Evolutionary conservation across 148 eudicot genomes (phyloP), one percentile per base, ranked within the genome.

Genomic region (Silene conica): DNA sequence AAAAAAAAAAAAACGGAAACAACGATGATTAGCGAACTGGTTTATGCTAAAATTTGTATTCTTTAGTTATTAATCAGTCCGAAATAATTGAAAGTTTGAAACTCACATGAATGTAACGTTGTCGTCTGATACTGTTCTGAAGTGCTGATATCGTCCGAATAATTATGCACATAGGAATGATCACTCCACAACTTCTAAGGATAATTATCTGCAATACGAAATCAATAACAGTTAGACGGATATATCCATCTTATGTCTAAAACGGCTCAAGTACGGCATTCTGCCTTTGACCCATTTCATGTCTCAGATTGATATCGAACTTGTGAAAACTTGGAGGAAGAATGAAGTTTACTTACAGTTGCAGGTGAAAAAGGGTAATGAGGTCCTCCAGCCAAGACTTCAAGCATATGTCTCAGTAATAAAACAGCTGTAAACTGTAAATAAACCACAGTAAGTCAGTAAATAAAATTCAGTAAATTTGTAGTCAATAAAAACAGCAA

Each of bases 91-190:
- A 22, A 74, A 55, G 19, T 71, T 14, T 1, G 13, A 22, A 74
- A 55, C 23, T 71, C 78, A 83, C 83, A 41, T 77, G 81, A 38
- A 82, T 67, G 67, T 61, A 76, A 38, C 80, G 83, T 14, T 83
- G 85, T 76, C 83, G 82, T 77, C 66, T 85, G 73, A 85, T 84
- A 74, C 84, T 88, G 63, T 75, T 77, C 45, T 87, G 89, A 31
- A 92, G 74, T 58, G 88, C 85, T 11, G 81, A 73, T 65, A 85
- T 75, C 0, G 86, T 81, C 52, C 85, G 82, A 23, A 86, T 82
- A 15, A 92, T 82, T 71, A 88, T 63, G 85, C 80, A 92, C 96
- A 92, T 88, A 0, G 97, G 97, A 41, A 92, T 26, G 16, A 92
- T 70, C 31, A 90, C 83, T 78, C 95, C 97, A 79, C 85, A 83